Evolutionary conservation across 164 flowering plant species (phyloP).

Genomic region (Stephania yunnanensis): DNA sequence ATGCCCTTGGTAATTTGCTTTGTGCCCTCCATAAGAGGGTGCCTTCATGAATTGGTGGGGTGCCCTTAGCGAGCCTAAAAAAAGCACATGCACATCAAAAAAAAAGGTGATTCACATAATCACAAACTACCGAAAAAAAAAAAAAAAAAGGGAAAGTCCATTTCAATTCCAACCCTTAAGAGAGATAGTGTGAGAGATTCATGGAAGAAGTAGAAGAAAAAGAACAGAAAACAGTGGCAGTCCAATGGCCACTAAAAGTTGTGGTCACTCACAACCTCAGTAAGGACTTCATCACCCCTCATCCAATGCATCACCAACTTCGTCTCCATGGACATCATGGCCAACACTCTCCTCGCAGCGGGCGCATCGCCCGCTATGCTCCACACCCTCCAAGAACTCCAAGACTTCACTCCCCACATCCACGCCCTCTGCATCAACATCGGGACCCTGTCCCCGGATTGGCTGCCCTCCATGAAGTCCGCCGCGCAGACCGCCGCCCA

Average conservation of each 20-base stretch:
- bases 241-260: slow-evolving; percentile 37
- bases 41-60: no score
- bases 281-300: slow-evolving; percentile 52
- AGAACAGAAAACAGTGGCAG: neutral
- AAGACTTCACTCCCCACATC: slow-evolving; percentile 72
- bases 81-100: no score
- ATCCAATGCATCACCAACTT: slow-evolving; percentile 95
- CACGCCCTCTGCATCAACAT: slow-evolving; percentile 60
- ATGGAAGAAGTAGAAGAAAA: slow-evolving; percentile 1
- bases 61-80: no score
- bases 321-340: slow-evolving; percentile 90
- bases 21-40: no score
- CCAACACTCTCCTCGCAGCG: slow-evolving; percentile 74
- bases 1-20: no score
- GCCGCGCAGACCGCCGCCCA: slow-evolving; percentile 44
- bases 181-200: no score
- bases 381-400: slow-evolving; percentile 60
- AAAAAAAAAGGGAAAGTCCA: no score
- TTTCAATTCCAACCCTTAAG: no score
- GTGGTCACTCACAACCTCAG: slow-evolving; percentile 37
- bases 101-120: no score
- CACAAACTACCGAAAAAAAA: no score
- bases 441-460: slow-evolving; percentile 67
- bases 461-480: slow-evolving; percentile 72
- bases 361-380: slow-evolving; percentile 95